Evolutionary conservation across 2,329 filamentous ascomycete genomes (phyloP), one percentile per base, ranked within the genome.

Genomic region (Cytospora leucostoma): DNA sequence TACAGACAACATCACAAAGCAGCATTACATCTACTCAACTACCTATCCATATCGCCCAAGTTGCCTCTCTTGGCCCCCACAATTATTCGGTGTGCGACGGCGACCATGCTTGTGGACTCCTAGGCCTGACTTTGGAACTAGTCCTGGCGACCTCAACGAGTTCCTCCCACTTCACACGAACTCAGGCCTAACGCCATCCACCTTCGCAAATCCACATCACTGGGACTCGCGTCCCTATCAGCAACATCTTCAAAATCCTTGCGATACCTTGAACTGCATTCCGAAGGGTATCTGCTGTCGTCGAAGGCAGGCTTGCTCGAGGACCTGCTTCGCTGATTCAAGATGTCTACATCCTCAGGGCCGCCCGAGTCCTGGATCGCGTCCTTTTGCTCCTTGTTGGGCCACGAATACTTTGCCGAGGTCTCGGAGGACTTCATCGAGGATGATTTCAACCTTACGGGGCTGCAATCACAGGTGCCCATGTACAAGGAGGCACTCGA

Each of bases 401-500:
- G 95, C 66, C 95, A 99, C 76, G 95, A 99, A 78, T 99, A 98
- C 80, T 99, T 99, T 77, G 95, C 95, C 67, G 95, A 99, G 80
- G 94, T 99, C 57, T 95, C 92, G 53, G 95, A 99, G 79, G 95
- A 99, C 73, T 99, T 99, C 72, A 98, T 99, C 74, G 95, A 99
- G 77, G 95, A 99, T 87, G 95, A 99, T 77, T 99, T 99, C 83
- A 99, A 99, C 78, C 83, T 99, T 68, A 99, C 95, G 0, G 95
- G 95, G 56, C 82, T 99, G 72, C 93, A 97, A 77, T 91, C 89
- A 65, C 94, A 98, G 79, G 95, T 99, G 59, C 90, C 92, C 68
- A 97, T 97, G 91, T 99, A 99, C 78, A 99, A 98, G 78, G 95
- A 99, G 79, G 95, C 95, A 13, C 80, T 99, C 67, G 95, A 99